Conservation (phyloP, 2,329 filamentous ascomycete species). For the Fulvia fulva region DNA sequence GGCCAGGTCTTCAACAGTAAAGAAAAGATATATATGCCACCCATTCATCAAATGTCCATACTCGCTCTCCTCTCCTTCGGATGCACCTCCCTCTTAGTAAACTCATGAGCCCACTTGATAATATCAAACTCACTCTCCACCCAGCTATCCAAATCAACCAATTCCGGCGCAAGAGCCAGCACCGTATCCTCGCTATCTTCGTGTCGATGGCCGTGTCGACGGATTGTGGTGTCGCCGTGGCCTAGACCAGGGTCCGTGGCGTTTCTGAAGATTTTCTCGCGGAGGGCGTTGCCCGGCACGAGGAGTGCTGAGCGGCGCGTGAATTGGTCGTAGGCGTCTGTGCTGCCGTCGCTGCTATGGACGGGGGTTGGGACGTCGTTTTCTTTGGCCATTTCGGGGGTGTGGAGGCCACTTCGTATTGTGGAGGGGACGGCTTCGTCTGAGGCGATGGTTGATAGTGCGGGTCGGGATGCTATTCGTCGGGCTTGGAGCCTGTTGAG, state of each 20-base stretch:
- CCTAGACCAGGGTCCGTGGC: conserved; percentile 4
- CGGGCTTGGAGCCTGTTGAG: conserved; percentile 3
- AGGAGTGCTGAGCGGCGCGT: conserved; percentile 5
- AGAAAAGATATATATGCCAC: background rate
- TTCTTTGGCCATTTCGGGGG: conserved; percentile 14
- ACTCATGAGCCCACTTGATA: conserved; percentile 27
- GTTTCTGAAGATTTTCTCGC: conserved; percentile 4
- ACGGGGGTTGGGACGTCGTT: conserved; percentile 15
- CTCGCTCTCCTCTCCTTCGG: conserved; percentile 31
- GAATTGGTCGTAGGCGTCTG: conserved; percentile 2
- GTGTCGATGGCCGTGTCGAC: conserved; percentile 8
- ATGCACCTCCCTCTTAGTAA: conserved; percentile 35
- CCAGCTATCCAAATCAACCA: conserved; percentile 27
- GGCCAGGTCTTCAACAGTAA: background rate
- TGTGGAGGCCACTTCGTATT: background rate
- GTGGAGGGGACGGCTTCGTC: conserved; percentile 15
- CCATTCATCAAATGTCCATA: conserved; percentile 1
- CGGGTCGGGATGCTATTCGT: conserved; percentile 18
- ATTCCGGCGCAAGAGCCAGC: conserved; percentile 30
- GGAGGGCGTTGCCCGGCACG: background rate
- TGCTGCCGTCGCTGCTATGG: conserved; percentile 9
- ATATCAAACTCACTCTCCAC: conserved; percentile 28
- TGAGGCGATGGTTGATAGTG: conserved; percentile 27
- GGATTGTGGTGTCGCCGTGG: background rate
- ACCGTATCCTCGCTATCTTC: conserved; percentile 14